These are phyloP conservation scores for Kuraishia floccosa DNA, from an alignment of 805 yeast genomes.

Conservation along the genomic window DNA sequence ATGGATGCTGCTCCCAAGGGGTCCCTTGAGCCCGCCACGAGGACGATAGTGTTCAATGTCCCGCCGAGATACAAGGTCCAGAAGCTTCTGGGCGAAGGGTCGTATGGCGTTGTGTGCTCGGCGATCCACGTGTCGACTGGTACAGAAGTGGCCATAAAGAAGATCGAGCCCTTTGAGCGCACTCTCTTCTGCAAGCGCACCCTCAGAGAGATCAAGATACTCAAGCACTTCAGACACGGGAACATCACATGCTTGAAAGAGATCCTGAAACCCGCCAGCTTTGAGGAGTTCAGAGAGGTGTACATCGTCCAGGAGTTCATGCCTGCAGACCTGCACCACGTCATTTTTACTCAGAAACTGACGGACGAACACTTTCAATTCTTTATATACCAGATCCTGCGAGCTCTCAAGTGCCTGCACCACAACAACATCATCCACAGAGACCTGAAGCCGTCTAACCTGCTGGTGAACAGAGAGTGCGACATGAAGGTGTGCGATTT, in stretches of 20 bases:
- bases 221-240: slow-evolving; percentile 60
- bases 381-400: slow-evolving; percentile 55
- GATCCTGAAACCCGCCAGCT: slow-evolving; percentile 50
- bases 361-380: slow-evolving; percentile 63
- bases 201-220: slow-evolving; percentile 54
- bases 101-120: slow-evolving; percentile 69
- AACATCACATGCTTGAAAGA: slow-evolving; percentile 60
- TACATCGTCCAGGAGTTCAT: slow-evolving; percentile 68
- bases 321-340: slow-evolving; percentile 64
- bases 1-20: too few relatives aligned
- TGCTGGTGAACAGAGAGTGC: slow-evolving; percentile 57
- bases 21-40: too few relatives aligned
- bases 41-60: slow-evolving; percentile 53
- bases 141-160: slow-evolving; percentile 65
- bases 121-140: slow-evolving; percentile 54
- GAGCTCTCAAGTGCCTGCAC: slow-evolving; percentile 64
- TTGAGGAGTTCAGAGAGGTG: slow-evolving; percentile 56
- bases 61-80: slow-evolving; percentile 63
- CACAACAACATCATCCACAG: slow-evolving; percentile 66
- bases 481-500: slow-evolving; percentile 73
- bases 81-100: slow-evolving; percentile 67
- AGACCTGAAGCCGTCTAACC: slow-evolving; percentile 67
- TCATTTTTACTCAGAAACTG: slow-evolving; percentile 43
- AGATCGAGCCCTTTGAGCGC: slow-evolving; percentile 60
- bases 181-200: slow-evolving; percentile 60